A percentile compares a stretch with the other conserved stretches of the same genome.
These are phyloP conservation scores for Datura wrightii DNA, from an alignment of 257 asterid genomes.

Conservation along the genomic window DNA sequence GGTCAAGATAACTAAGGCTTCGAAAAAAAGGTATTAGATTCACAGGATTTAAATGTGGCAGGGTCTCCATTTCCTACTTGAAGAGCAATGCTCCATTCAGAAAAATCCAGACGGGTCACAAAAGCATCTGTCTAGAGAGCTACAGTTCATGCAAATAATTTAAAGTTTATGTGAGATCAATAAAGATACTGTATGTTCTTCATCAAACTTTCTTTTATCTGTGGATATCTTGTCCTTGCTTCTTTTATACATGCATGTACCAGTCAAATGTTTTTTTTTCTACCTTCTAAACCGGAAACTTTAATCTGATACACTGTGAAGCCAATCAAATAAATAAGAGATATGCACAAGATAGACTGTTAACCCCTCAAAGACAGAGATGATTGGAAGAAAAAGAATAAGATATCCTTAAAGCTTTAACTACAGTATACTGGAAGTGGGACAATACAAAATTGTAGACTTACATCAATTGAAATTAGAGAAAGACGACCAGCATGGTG, in stretches of 20 bases:
- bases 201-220: not conserved
- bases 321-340: not conserved
- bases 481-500: slow-evolving; percentile 94
- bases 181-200: not conserved
- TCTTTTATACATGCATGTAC: not conserved
- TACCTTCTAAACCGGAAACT: not conserved
- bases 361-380: slow-evolving; percentile 20
- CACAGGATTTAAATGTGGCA: not conserved
- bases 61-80: not conserved
- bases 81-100: not conserved
- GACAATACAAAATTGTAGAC: slow-evolving; percentile 40
- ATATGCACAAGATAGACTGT: slow-evolving; percentile 3
- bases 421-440: not conserved
- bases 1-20: not conserved
- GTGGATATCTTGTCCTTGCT: slow-evolving; percentile 11
- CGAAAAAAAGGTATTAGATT: not conserved
- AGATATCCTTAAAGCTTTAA: not conserved
- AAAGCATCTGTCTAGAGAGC: not conserved
- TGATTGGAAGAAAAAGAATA: not conserved
- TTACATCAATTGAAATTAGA: slow-evolving; percentile 90
- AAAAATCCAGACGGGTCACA: not conserved
- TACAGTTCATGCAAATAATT: not conserved
- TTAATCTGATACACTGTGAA: not conserved
- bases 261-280: not conserved
- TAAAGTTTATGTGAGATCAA: slow-evolving; percentile 1